Base-by-base conservation (phyloP, 1,284 basidiomycete species). In the Moesziomyces aphidis region DNA sequence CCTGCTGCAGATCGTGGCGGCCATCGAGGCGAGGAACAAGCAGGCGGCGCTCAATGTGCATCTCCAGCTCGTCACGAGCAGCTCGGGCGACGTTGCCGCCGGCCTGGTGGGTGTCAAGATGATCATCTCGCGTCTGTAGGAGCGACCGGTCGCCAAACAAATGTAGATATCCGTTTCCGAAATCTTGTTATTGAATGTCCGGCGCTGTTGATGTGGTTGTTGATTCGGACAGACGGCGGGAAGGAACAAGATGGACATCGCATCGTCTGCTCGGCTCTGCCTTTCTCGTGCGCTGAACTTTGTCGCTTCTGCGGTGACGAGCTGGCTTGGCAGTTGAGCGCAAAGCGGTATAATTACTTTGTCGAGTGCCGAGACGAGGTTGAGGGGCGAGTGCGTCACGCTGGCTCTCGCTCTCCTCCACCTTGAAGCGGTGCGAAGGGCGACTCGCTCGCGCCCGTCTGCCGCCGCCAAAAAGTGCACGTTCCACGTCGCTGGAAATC, bases 31-130 rank as follows among this genome's bases (percentile, higher is more conserved):
- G 43, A 67, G 83, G 23, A 72, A 84, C 67, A 74, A 79, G 65
- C 78, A 73, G 44, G 79, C 74, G 17, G 82, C 83, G 22, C 72
- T 83, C 36, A 57, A 61, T 43, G 53, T 80, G 28, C 79, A 84
- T 53, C 67, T 84, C 15, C 79, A 83, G 59, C 70, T 83, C 17
- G 78, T 73, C 8, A 83, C 81, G 15, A 73, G 68, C 46, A 78
- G 76, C 46, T 57, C 76, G 21, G 82, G 83, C 44, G 83, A 84
- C 55, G 50, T 84, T 1, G 70, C 71, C 23, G 64, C 76, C 22
- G 78, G 77, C 21, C 73, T 82, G 28, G 75, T 80, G 15, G 83
- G 82, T 46, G 73, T 84, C 67, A 84, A 84, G 76, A 76, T 82
- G 60, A 45, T 82, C 48, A 76, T 83, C 28, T 78, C 77, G 24